Conservation (phyloP, 768 basidiomycete species). For the Mycena epipterygia region DNA sequence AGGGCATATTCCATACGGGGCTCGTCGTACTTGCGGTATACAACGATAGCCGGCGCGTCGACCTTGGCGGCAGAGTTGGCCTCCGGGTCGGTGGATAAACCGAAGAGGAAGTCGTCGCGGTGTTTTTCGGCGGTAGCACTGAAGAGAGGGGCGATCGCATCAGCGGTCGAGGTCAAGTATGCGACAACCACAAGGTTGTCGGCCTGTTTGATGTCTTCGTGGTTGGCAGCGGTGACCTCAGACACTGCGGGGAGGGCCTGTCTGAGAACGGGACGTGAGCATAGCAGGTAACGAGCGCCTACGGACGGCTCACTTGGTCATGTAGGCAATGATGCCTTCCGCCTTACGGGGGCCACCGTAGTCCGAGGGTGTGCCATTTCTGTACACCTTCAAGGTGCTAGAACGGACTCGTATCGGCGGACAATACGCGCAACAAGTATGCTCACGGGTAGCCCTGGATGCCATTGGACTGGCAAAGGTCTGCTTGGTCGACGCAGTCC, state of each 20-base stretch:
- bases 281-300: background rate
- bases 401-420: background rate
- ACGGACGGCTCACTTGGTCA: slow-evolving; percentile 82
- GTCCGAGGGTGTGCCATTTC: slow-evolving; percentile 82
- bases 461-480: slow-evolving; percentile 90
- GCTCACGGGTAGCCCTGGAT: slow-evolving; percentile 95
- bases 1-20: slow-evolving; percentile 78
- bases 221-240: slow-evolving; percentile 80
- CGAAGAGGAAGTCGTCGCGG: slow-evolving; percentile 96
- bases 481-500: slow-evolving; percentile 95
- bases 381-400: slow-evolving; percentile 94
- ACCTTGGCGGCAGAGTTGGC: slow-evolving; percentile 80
- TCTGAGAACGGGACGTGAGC: slow-evolving; percentile 48
- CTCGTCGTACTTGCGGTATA: slow-evolving; percentile 95
- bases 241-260: slow-evolving; percentile 96
- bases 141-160: slow-evolving; percentile 80
- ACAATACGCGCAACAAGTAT: slow-evolving; percentile 22
- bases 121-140: slow-evolving; percentile 85
- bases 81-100: slow-evolving; percentile 80
- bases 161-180: slow-evolving; percentile 83
- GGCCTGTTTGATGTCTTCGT: slow-evolving; percentile 86
- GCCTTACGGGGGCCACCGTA: slow-evolving; percentile 93
- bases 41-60: slow-evolving; percentile 85
- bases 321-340: slow-evolving; percentile 96
- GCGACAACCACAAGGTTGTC: slow-evolving; percentile 94